Percentiles rank a stretch among this genome's conserved stretches.
Evolutionary conservation across 2,329 filamentous ascomycete genomes (phyloP).

Genomic region (Apiospora koreana): DNA sequence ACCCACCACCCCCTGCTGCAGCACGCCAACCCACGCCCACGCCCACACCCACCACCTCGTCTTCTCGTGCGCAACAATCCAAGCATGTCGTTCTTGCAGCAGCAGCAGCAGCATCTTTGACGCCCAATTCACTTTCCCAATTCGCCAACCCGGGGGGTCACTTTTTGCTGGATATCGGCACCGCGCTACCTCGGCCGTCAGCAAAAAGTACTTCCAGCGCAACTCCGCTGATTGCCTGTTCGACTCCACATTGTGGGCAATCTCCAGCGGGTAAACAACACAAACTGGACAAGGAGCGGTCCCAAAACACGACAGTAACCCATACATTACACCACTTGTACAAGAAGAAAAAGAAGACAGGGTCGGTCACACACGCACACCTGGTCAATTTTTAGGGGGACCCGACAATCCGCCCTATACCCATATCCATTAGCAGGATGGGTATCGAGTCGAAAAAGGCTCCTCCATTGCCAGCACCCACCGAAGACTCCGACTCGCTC

Average conservation of each 20-base stretch:
- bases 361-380: slow-evolving; percentile 8
- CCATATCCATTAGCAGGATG: slow-evolving; percentile 43
- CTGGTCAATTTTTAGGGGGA: slow-evolving; percentile 7
- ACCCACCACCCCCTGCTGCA: neutral
- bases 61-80: neutral
- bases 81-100: slow-evolving; percentile 5
- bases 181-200: slow-evolving; percentile 1
- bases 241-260: slow-evolving; percentile 10
- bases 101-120: slow-evolving; percentile 1
- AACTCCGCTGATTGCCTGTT: neutral
- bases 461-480: slow-evolving; percentile 76
- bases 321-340: slow-evolving; percentile 8
- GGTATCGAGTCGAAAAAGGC: slow-evolving; percentile 56
- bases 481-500: slow-evolving; percentile 63
- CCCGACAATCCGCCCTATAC: slow-evolving; percentile 7
- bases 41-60: neutral
- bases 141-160: neutral
- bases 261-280: slow-evolving; percentile 12
- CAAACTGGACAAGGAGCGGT: slow-evolving; percentile 7
- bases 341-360: slow-evolving; percentile 6
- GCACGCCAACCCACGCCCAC: neutral
- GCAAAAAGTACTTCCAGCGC: neutral
- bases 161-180: slow-evolving; percentile 4
- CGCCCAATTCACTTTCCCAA: neutral
- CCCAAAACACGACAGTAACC: slow-evolving; percentile 8